Conservation (phyloP, 352 stramenopile genomes). For the Phytophthora agathidicida region DNA sequence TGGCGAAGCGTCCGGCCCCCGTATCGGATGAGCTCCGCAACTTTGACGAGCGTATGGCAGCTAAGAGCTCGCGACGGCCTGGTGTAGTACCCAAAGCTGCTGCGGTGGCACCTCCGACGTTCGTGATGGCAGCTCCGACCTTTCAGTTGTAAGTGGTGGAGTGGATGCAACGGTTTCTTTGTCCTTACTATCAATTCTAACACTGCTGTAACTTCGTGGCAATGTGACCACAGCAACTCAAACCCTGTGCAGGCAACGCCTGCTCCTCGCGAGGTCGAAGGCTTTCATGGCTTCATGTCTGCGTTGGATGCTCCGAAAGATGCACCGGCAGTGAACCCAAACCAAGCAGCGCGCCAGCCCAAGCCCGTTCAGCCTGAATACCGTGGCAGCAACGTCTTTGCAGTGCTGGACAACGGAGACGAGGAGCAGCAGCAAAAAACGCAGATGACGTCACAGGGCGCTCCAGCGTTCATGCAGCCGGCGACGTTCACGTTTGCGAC, state of each 20-base stretch:
- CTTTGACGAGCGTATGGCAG: constrained; percentile 80
- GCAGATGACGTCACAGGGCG: constrained; percentile 12
- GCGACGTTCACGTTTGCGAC: constrained; percentile 70
- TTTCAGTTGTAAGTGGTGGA: constrained; percentile 68
- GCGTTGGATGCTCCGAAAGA: constrained; percentile 62
- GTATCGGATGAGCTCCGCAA: constrained; percentile 74
- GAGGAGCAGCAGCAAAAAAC: constrained; percentile 31
- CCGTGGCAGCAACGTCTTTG: constrained; percentile 60
- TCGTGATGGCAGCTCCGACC: constrained; percentile 66
- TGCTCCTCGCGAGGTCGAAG: constrained; percentile 51
- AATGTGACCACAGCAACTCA: constrained; percentile 19
- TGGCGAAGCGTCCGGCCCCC: constrained; percentile 33
- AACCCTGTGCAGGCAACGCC: constrained; percentile 26
- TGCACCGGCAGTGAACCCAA: constrained; percentile 19
- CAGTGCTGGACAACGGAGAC: constrained; percentile 61
- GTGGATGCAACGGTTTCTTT: background rate
- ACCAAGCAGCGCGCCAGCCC: constrained; percentile 25
- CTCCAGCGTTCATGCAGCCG: constrained; percentile 58
- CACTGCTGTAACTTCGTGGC: background rate
- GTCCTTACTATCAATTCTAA: background rate
- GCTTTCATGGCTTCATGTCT: constrained; percentile 74
- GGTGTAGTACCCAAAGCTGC: constrained; percentile 24
- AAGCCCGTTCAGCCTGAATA: constrained; percentile 47
- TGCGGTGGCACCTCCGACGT: constrained; percentile 55
- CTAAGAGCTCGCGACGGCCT: constrained; percentile 39